A percentile compares a stretch with the other conserved stretches of the same genome.
Conservation (phyloP, 106 monocot genomes). For the Alisma plantagoaquatica region DNA sequence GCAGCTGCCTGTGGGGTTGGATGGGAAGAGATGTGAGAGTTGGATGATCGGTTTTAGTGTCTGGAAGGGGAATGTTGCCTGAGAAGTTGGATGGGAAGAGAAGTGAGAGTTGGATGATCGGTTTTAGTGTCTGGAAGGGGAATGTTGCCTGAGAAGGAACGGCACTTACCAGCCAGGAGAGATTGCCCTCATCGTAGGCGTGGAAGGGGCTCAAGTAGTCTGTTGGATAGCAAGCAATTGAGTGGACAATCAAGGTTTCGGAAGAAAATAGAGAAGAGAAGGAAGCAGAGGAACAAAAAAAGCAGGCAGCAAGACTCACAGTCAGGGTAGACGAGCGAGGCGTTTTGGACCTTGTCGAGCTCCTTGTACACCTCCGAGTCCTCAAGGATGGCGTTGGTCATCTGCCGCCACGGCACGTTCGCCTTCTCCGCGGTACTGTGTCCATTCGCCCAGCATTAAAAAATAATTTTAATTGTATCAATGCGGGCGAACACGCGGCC, state of each 20-base stretch:
- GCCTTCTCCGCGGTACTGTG: slow-evolving; percentile 87
- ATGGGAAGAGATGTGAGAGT: too few species aligned
- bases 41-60: too few species aligned
- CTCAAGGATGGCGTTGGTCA: slow-evolving; percentile 59
- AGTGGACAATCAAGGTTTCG: background rate
- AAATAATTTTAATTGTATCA: too few species aligned
- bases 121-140: too few species aligned
- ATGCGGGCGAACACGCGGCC: too few species aligned
- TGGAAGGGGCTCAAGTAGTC: slow-evolving; percentile 86
- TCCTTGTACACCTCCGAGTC: slow-evolving; percentile 25
- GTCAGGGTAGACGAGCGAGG: slow-evolving; percentile 26
- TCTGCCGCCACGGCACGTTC: slow-evolving; percentile 68
- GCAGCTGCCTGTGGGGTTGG: slow-evolving; percentile 52
- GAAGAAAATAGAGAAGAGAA: background rate
- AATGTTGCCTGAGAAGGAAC: too few species aligned
- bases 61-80: too few species aligned
- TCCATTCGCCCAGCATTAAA: too few species aligned
- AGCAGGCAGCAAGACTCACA: slow-evolving; percentile 6
- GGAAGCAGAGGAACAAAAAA: background rate
- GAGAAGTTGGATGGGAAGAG: too few species aligned
- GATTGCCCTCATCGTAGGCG: slow-evolving; percentile 86
- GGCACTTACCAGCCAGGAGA: slow-evolving; percentile 97
- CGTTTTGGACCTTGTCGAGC: slow-evolving; percentile 13
- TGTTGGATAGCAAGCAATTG: slow-evolving; percentile 10
- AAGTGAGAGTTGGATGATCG: too few species aligned